Conservation (phyloP, 495 filamentous ascomycete species). For the Cercophora samala region DNA sequence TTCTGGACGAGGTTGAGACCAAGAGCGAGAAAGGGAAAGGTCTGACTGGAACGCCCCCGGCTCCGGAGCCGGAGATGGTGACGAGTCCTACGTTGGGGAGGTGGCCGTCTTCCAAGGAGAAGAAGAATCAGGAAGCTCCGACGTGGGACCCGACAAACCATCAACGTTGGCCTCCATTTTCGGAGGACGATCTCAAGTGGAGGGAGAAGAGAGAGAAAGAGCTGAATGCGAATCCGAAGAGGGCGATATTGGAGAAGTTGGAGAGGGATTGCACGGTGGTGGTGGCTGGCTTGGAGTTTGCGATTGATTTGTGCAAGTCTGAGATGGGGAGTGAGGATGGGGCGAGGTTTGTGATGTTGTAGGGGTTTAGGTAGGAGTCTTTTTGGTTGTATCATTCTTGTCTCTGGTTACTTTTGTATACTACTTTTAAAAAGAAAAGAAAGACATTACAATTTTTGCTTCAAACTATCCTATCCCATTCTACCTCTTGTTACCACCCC, state of each 20-base stretch:
- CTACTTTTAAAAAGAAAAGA: neutral
- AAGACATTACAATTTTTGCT: neutral
- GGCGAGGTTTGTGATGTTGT: conserved; percentile 23
- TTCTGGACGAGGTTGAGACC: neutral
- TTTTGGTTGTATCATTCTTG: neutral
- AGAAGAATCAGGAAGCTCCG: too few species aligned
- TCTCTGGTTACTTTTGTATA: neutral
- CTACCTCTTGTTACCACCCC: neutral
- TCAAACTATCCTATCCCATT: neutral
- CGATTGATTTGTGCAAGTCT: conserved; percentile 23
- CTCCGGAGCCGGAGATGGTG: conserved; percentile 27
- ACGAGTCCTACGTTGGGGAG: conserved; percentile 28
- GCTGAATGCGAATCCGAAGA: neutral
- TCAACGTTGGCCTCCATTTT: too few species aligned
- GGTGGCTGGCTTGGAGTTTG: conserved; percentile 28
- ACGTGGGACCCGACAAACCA: too few species aligned
- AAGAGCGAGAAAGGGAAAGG: neutral
- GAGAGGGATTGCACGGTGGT: conserved; percentile 10
- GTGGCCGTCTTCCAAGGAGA: conserved; percentile 13
- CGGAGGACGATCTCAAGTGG: too few species aligned
- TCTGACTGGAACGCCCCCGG: conserved; percentile 5
- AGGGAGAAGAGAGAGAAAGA: neutral
- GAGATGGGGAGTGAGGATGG: neutral
- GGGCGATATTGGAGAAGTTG: conserved; percentile 15
- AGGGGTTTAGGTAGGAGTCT: neutral